These are phyloP conservation scores for Emergomyces orientalis DNA, from an alignment of 2,329 filamentous ascomycete species.

Conservation along the genomic window DNA sequence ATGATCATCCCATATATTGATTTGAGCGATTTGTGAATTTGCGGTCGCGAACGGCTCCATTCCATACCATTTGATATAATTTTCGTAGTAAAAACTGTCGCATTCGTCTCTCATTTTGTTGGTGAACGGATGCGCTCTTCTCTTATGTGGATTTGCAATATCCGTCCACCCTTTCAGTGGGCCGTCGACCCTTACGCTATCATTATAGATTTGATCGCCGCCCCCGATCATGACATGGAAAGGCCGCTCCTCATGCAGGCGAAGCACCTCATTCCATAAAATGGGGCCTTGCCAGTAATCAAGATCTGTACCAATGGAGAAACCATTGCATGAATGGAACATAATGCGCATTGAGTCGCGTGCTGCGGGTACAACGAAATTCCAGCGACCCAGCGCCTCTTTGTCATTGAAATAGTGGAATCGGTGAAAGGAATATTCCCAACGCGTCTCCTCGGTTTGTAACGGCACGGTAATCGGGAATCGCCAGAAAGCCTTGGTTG, in stretches of 20 bases:
- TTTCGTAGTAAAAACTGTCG: conserved; percentile 54
- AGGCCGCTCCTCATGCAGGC: conserved; percentile 49
- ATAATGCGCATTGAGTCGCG: conserved; percentile 59
- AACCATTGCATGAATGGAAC: conserved; percentile 62
- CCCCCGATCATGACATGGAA: conserved; percentile 73
- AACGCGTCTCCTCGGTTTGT: conserved; percentile 63
- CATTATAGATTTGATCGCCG: conserved; percentile 75
- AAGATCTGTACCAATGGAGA: conserved; percentile 56
- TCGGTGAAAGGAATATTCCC: conserved; percentile 65
- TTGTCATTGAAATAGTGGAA: conserved; percentile 52
- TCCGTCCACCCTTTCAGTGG: conserved; percentile 61
- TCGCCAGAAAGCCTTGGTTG: conserved; percentile 49
- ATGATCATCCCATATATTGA: conserved; percentile 58
- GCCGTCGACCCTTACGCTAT: conserved; percentile 72
- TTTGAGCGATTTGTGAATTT: conserved; percentile 53
- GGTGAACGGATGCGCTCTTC: conserved; percentile 53
- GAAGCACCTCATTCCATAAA: conserved; percentile 56
- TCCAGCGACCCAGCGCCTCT: conserved; percentile 44
- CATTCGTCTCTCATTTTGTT: conserved; percentile 53
- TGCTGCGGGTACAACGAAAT: conserved; percentile 50
- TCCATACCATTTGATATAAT: conserved; percentile 59
- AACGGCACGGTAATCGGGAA: conserved; percentile 54
- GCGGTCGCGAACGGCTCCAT: conserved; percentile 53
- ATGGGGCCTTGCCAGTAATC: conserved; percentile 53
- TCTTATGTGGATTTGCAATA: conserved; percentile 52